Evolutionary conservation across 2,329 filamentous ascomycete species (phyloP).

Genomic region (Aspergillus proliferans): DNA sequence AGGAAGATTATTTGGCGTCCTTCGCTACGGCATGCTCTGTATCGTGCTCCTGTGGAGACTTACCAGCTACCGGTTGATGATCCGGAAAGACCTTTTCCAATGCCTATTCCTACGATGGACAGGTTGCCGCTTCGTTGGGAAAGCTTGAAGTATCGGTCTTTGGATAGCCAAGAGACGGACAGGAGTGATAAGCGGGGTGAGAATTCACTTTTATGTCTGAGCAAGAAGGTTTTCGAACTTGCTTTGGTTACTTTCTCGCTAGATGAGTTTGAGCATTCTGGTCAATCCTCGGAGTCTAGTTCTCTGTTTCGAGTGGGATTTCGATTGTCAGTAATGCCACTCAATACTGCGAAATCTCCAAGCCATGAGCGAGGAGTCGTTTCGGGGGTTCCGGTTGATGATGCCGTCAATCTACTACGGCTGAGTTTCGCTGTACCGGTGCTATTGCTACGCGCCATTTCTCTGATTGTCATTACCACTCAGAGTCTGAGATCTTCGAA

Average conservation of each 20-base stretch:
- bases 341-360: not conserved
- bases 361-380: not conserved
- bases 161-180: not conserved
- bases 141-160: not conserved
- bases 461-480: not conserved
- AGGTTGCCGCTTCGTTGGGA: slow-evolving; percentile 8
- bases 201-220: not conserved
- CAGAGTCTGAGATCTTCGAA: not conserved
- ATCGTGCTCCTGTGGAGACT: not conserved
- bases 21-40: slow-evolving; percentile 1
- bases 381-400: not conserved
- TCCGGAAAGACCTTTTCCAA: slow-evolving; percentile 9
- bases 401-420: not conserved
- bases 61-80: slow-evolving; percentile 4
- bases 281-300: not conserved
- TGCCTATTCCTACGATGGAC: slow-evolving; percentile 9
- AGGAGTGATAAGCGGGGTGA: not conserved
- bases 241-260: not conserved
- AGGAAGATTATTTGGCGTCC: not conserved
- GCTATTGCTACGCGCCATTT: not conserved
- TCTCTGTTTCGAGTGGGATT: not conserved
- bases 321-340: not conserved
- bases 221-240: not conserved
- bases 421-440: slow-evolving; percentile 1
- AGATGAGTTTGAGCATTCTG: not conserved